Evolutionary conservation across 1,139 yeast species (phyloP).

Genomic region (Ogataea hybrid): DNA sequence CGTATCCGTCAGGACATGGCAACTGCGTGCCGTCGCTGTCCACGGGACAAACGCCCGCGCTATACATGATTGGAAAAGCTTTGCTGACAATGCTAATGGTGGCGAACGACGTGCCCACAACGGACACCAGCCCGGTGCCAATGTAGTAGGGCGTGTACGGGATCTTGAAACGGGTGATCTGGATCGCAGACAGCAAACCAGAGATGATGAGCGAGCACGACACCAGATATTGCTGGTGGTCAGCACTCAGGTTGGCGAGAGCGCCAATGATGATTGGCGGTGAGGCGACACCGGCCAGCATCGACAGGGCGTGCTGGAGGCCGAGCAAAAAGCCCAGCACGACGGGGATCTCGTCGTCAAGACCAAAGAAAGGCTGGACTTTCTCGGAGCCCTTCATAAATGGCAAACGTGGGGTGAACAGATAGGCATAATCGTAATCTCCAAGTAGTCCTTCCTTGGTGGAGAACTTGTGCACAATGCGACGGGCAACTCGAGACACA

Average conservation of each 20-base stretch:
- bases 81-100: conserved; percentile 77
- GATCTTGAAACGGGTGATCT: conserved; percentile 78
- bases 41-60: conserved; percentile 63
- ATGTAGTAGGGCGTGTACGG: conserved; percentile 69
- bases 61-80: conserved; percentile 79
- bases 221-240: conserved; percentile 65
- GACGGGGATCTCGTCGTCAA: conserved; percentile 76
- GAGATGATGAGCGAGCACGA: conserved; percentile 74
- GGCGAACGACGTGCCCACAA: conserved; percentile 88
- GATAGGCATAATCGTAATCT: conserved; percentile 74
- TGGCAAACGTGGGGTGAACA: conserved; percentile 77
- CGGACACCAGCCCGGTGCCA: conserved; percentile 86
- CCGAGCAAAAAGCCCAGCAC: conserved; percentile 74
- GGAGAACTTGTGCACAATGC: conserved; percentile 33
- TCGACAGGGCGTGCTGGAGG: conserved; percentile 81
- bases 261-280: conserved; percentile 73
- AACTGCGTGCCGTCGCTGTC: conserved; percentile 60
- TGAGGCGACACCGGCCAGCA: conserved; percentile 89
- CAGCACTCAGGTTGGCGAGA: conserved; percentile 54
- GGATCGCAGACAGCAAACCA: conserved; percentile 70
- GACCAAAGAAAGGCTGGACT: conserved; percentile 77
- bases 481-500: conserved; percentile 3
- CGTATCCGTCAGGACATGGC: conserved; percentile 89
- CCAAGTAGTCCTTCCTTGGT: conserved; percentile 80
- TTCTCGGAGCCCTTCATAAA: conserved; percentile 50